Conservation (phyloP, 2,329 filamentous ascomycete genomes). For the Colletotrichum chlorophyti region DNA sequence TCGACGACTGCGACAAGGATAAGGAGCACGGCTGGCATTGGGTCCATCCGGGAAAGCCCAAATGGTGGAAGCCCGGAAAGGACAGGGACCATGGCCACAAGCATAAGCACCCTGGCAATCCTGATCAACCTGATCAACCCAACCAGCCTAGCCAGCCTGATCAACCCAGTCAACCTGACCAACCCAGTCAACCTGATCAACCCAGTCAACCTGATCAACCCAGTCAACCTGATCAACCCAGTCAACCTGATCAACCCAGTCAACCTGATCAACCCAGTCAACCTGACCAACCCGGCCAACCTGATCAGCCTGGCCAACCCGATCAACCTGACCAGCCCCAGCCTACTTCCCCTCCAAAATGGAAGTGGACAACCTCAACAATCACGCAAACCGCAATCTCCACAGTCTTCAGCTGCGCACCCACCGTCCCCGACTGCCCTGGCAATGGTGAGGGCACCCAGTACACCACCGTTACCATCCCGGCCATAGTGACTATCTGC, state of each 20-base stretch:
- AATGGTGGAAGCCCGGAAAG: slow-evolving; percentile 12
- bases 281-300: neutral
- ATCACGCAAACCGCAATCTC: slow-evolving; percentile 45
- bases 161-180: neutral
- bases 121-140: slow-evolving; percentile 1
- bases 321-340: slow-evolving; percentile 23
- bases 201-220: slow-evolving; percentile 18
- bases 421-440: slow-evolving; percentile 45
- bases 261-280: neutral
- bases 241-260: neutral
- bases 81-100: slow-evolving; percentile 11
- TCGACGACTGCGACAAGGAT: slow-evolving; percentile 43
- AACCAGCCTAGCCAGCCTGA: neutral
- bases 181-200: slow-evolving; percentile 7
- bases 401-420: slow-evolving; percentile 48
- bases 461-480: slow-evolving; percentile 44
- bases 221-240: neutral
- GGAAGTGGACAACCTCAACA: slow-evolving; percentile 50
- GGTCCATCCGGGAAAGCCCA: slow-evolving; percentile 39
- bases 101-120: neutral
- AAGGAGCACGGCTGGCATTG: slow-evolving; percentile 42
- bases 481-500: slow-evolving; percentile 52
- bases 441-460: slow-evolving; percentile 37
- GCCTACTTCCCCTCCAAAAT: slow-evolving; percentile 32
- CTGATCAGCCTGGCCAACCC: slow-evolving; percentile 5